Evolutionary conservation across 2,329 filamentous ascomycete genomes (phyloP), one percentile per base, ranked within the genome.

Genomic region (Arthrinium puccinioides): DNA sequence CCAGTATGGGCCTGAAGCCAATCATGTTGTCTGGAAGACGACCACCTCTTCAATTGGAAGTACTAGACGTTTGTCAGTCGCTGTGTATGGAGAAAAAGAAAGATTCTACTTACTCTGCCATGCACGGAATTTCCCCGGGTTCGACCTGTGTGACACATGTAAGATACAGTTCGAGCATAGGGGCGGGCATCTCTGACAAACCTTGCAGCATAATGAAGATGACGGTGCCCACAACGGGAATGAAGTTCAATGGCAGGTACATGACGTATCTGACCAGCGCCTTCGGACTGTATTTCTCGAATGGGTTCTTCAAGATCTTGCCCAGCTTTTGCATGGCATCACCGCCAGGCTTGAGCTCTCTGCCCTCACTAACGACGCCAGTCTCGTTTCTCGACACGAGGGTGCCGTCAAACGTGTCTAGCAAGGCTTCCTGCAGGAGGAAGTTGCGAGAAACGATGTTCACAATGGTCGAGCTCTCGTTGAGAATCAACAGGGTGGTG

Each of bases 41-140:
- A 76, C 87, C 87, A 94, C 32, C 77, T 76, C 66, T 96, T 97
- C 44, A 97, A 71, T 65, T 94, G 86, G 59, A 95, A 96, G 62
- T 95, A 96, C 62, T 92, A 59, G 4, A 60, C 56, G 53, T n/a
- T n/a, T n/a, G n/a, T n/a, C n/a, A n/a, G n/a, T n/a, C n/a, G n/a
- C n/a, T n/a, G n/a, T n/a, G n/a, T n/a, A n/a, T n/a, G n/a, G n/a
- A n/a, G n/a, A n/a, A n/a, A n/a, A n/a, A n/a, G n/a, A n/a, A n/a
- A n/a, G 21, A n/a, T 20, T 11, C 11, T 23, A 59, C 70, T 51
- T 62, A 79, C 75, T 36, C 76, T 64, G 26, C 62, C 66, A 42
- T 80, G 76, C 27, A 74, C 68, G 16, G 56, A 52, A 37, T 61
- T 56, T 21, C 73, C 72, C 36, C 72, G 61, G 38, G 56, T 60